These are phyloP conservation scores for Picea glauca DNA, from an alignment of 75 land plant species.

Conservation along the genomic window DNA sequence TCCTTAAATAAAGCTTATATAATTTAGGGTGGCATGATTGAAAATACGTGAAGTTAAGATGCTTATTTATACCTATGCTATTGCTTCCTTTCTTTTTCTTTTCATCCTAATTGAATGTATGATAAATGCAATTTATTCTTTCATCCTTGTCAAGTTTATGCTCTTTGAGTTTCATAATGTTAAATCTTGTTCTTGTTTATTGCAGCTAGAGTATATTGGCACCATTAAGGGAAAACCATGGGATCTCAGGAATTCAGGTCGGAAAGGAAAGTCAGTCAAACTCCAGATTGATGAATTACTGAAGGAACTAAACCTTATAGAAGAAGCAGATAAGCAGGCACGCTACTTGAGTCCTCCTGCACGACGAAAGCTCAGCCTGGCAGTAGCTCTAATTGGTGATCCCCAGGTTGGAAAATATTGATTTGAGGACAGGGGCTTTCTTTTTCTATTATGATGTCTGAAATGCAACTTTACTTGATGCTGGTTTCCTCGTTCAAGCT, in stretches of 20 bases:
- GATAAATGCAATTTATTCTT: not conserved
- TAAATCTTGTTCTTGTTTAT: constrained; percentile 11
- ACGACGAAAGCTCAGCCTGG: constrained; percentile 28
- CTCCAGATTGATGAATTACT: constrained; percentile 22
- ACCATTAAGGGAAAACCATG: constrained; percentile 26
- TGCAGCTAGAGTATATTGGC: constrained; percentile 28
- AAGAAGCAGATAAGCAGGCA: constrained; percentile 31
- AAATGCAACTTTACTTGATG: not conserved
- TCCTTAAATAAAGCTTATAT: not conserved
- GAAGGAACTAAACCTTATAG: constrained; percentile 24
- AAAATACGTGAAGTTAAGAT: not conserved
- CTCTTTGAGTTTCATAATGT: not conserved
- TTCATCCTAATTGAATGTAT: not conserved
- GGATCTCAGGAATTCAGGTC: constrained; percentile 17
- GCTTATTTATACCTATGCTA: not conserved
- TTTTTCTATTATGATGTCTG: not conserved
- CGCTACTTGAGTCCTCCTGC: constrained; percentile 18
- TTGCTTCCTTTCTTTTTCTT: not conserved
- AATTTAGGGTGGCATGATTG: not conserved
- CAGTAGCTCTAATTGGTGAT: constrained; percentile 31
- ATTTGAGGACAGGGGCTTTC: not conserved
- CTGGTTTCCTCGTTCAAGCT: not conserved
- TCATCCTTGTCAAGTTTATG: not conserved
- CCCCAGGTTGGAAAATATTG: constrained; percentile 21
- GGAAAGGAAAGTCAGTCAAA: constrained; percentile 11